phyloP scores from a whole-genome alignment of 2,329 filamentous ascomycete species.

The Sporothrix sp. region DNA sequence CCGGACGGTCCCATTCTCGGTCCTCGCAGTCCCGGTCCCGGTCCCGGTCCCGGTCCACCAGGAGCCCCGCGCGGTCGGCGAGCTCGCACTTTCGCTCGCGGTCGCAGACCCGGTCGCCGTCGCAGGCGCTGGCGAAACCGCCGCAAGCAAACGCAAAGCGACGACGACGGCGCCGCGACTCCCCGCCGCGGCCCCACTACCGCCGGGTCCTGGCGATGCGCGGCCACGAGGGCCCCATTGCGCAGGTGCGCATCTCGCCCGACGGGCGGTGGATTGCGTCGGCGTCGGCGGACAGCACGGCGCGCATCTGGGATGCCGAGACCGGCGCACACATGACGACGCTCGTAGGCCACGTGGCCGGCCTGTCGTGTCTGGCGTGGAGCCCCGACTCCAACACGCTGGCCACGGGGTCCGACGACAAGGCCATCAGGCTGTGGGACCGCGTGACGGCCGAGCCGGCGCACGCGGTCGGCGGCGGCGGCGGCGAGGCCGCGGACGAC shows the following conservation, averaged over 20 bases:
- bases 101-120: conserved; percentile 23
- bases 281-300: conserved; percentile 77
- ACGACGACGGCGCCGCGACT: conserved; percentile 25
- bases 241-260: conserved; percentile 82
- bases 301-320: conserved; percentile 80
- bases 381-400: conserved; percentile 78
- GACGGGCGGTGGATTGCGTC: conserved; percentile 85
- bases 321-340: conserved; percentile 78
- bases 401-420: conserved; percentile 91
- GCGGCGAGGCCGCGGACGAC: background rate
- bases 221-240: conserved; percentile 70
- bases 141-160: conserved; percentile 16
- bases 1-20: background rate
- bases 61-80: background rate
- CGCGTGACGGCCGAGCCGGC: conserved; percentile 42
- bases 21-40: background rate
- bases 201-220: conserved; percentile 58
- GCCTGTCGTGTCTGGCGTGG: conserved; percentile 91
- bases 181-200: conserved; percentile 54
- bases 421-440: conserved; percentile 90
- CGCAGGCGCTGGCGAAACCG: conserved; percentile 25
- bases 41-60: background rate
- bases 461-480: background rate
- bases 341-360: conserved; percentile 85
- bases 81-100: background rate